phyloP scores from a whole-genome alignment of 2,329 filamentous ascomycete genomes.

The Monosporascus sp. region DNA sequence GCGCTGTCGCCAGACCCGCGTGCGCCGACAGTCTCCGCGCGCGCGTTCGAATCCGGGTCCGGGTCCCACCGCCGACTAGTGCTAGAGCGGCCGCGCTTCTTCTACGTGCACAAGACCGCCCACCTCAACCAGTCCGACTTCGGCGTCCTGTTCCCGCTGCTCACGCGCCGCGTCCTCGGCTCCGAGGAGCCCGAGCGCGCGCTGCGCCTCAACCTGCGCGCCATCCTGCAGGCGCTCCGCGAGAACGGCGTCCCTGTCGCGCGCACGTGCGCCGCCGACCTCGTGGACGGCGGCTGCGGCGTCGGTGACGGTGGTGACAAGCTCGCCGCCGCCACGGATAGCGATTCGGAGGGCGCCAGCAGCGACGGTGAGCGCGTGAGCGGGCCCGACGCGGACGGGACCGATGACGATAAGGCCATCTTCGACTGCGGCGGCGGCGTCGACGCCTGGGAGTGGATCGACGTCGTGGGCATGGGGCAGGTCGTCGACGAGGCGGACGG shows the following conservation, averaged over 20 bases:
- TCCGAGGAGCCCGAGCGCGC: constrained; percentile 55
- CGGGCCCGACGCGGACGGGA: constrained; percentile 29
- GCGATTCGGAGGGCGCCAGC: constrained; percentile 22
- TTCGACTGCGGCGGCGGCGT: constrained; percentile 41
- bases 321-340: constrained; percentile 9
- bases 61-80: constrained; percentile 3
- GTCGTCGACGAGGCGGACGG: constrained; percentile 16
- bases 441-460: constrained; percentile 48
- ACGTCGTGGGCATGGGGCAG: constrained; percentile 45
- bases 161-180: constrained; percentile 54
- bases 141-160: constrained; percentile 73
- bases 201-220: constrained; percentile 54
- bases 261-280: constrained; percentile 43
- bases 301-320: constrained; percentile 24
- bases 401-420: constrained; percentile 46
- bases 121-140: constrained; percentile 84
- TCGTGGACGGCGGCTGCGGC: constrained; percentile 42
- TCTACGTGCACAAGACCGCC: constrained; percentile 68
- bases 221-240: constrained; percentile 52
- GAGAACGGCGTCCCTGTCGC: constrained; percentile 44
- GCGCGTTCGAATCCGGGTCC: constrained; percentile 30
- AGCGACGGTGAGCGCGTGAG: constrained; percentile 29
- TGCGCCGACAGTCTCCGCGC: constrained; percentile 34
- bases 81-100: constrained; percentile 54
- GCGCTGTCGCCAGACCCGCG: constrained; percentile 56